Evolutionary conservation across 345 rosid species (phyloP), one percentile per base, ranked within the genome.

Genomic region (Reutealis trisperma): DNA sequence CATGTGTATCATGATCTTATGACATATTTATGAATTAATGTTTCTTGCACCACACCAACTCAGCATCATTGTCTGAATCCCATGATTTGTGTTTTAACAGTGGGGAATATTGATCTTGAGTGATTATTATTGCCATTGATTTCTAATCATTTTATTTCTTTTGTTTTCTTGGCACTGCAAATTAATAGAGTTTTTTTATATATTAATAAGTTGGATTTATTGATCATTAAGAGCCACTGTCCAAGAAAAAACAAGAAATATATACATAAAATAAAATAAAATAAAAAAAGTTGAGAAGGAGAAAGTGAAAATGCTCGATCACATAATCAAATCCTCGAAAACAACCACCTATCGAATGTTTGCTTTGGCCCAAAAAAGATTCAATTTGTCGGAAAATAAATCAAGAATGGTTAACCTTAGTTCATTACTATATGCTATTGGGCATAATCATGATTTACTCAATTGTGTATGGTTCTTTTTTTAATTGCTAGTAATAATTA

Each of bases 21-120:
- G 90, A 92, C 92, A 84, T 82, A 78, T 83, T 86, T 54, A 86
- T 85, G 80, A 80, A 73, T 67, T 49, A 54, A 78, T 82, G 81
- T 82, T 70, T 75, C 70, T 76, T 92, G 90, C 90, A 79, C 85
- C 89, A 62, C 84, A 89, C 91, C 88, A 83, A 81, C 88, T 86
- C 73, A 85, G 78, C 92, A 92, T 79, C 77, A 78, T 72, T 84
- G 82, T 87, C 79, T 58, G 34, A 80, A 81, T 79, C 85, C 83
- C 90, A 90, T 92, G 83, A 92, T 89, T 87, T 83, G 78, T 85
- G 75, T 83, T 84, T 75, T 73, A 49, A 74, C 85, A 42, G 73
- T 77, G 75, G 67, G 74, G 41, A 37, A 37, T 37, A 21, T 69
- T n/a, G 21, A 79, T 74, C 61, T 71, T 64, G 57, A 63, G 78